Evolutionary conservation across 257 asterid genomes (phyloP).

Genomic region (Cordia subcordata): DNA sequence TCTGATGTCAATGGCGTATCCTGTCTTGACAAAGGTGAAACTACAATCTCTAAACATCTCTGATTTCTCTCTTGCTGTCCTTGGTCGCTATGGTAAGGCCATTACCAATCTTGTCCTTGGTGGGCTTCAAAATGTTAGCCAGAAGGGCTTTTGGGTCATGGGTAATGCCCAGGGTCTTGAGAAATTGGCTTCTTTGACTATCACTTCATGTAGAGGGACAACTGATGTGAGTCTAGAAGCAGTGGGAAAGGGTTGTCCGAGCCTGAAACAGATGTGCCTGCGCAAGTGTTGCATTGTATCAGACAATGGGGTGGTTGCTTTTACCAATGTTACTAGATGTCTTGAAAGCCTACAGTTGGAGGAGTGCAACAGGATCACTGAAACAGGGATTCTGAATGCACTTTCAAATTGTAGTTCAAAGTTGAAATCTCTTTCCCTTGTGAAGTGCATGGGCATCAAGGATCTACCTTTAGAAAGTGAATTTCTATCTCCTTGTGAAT

Average conservation of each 20-base stretch:
- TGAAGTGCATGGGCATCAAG: constrained; percentile 76
- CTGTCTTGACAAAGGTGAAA: constrained; percentile 65
- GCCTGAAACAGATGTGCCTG: constrained; percentile 50
- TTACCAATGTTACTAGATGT: constrained; percentile 47
- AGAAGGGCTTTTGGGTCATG: constrained; percentile 96
- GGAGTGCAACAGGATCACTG: constrained; percentile 81
- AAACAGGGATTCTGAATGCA: constrained; percentile 54
- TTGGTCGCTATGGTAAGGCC: constrained; percentile 76
- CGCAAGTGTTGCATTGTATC: constrained; percentile 70
- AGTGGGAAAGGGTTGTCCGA: constrained; percentile 57
- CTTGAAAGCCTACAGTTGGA: constrained; percentile 73
- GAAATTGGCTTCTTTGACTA: constrained; percentile 45
- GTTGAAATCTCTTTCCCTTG: constrained; percentile 63
- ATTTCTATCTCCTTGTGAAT: constrained; percentile 52
- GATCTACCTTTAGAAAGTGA: constrained; percentile 46
- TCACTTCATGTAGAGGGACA: constrained; percentile 61
- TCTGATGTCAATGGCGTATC: constrained; percentile 48
- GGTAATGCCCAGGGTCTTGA: constrained; percentile 66
- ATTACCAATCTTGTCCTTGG: constrained; percentile 54
- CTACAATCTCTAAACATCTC: constrained; percentile 65
- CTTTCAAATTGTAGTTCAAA: constrained; percentile 60
- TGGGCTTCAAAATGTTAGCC: constrained; percentile 68
- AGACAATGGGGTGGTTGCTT: constrained; percentile 67
- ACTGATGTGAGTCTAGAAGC: constrained; percentile 75
- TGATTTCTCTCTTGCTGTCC: constrained; percentile 71